Evolutionary conservation across 2,329 filamentous ascomycete genomes (phyloP), one percentile per base, ranked within the genome.

Genomic region (Verruconis gallopava): DNA sequence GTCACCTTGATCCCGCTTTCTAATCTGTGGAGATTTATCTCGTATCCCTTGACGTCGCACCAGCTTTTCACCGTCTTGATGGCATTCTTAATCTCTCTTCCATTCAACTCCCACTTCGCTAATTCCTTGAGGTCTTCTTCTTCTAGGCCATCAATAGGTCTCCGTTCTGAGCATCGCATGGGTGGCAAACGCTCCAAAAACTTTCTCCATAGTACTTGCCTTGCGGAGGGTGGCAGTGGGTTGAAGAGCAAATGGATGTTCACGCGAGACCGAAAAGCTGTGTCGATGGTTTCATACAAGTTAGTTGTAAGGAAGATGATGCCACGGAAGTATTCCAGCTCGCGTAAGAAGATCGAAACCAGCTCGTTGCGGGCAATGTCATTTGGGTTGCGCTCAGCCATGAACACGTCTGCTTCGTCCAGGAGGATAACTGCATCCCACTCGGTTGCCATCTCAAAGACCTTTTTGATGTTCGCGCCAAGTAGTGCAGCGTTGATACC

Each of bases 231-330:
- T 3, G 50, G 49, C 13, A 72, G 58, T 3, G 60, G 46, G 18
- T 55, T 51, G 57, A 70, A 71, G 19, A 66, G 54, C 21, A 71
- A 55, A 48, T 70, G 64, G 44, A 71, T 51, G 49, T 64, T 65
- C 37, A 71, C 63, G 14, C 67, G 59, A 42, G 65, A 67, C 37
- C 62, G 59, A 52, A 60, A 59, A 2, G 57, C 57, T 2, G 41
- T 44, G 43, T 60, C 55, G 40, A 60, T 58, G 30, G 49, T 53
- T n/a, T 50, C 45, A 25, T 65, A 60, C 0, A 64, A 58, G 15
- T 66, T 63, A 11, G 61, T 61, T 2, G 66, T 67, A 1, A 67
- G 52, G 48, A 67, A 62, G 2, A 64, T 51, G 39, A 67, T 61
- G 32, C 65, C 65, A 12, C 54, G 48, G 41, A 61, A 66, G 44